Base-by-base conservation (phyloP, 225 moss, liverwort and hornwort genomes). In the Asterella californica region DNA sequence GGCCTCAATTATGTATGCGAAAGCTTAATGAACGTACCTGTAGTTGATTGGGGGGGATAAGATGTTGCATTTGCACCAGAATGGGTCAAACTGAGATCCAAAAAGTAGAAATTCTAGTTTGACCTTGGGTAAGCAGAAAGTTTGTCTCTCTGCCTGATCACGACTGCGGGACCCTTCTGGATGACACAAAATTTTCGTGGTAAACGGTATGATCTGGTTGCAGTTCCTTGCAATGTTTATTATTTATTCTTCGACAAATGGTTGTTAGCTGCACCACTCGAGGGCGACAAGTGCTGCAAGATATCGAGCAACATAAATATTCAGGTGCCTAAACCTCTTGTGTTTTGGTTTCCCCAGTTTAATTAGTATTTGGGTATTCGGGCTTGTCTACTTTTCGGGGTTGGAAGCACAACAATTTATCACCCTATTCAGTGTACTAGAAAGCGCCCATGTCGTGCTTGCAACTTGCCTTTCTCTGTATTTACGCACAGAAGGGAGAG, bases 211-310 rank as follows among this genome's bases (percentile, higher is more conserved):
- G 5, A 38, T 53, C 21, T 84, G 68, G 47, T 33, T 81, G 82
- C 87, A 90, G 90, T 90, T 79, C 87, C 90, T 62, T 90, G 87
- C 64, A 84, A 90, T 78, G 90, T 87, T 14, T 90, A 87, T 70
- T 90, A 90, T 81, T 79, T 90, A 46, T 90, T 84, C 30, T 90
- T 90, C 61, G 80, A 87, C 61, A 82, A 87, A 82, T 89, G 89
- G 87, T 78, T 89, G 54, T 83, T 85, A 70, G 80, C 78, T 25
- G 78, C 85, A 30, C 53, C 82, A 55, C 75, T 82, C 77, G 77
- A 80, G 66, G 82, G 76, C 62, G 60, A 75, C 57, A 85, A 86
- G 74, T 76, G 85, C 82, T 85, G 76, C 74, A 78, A 83, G 74
- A 69, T 36, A 48, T 60, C 83, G 9, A 78, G 82, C 77, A 82